Conservation (phyloP, 768 basidiomycete genomes). For the Boletus tomentosulus region DNA sequence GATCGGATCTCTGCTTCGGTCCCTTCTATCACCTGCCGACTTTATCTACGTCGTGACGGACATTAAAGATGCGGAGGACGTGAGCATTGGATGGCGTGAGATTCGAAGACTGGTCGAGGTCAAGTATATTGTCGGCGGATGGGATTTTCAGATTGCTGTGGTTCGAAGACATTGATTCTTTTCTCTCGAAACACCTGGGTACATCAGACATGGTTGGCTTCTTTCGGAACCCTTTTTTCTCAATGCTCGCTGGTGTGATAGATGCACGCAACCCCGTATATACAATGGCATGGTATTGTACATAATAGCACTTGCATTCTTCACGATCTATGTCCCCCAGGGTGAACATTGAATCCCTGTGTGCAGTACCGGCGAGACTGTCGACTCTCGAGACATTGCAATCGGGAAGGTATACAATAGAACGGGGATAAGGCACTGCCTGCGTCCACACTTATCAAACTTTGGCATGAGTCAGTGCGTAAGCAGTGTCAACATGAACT, state of each 20-base stretch:
- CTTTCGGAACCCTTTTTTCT: neutral
- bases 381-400: no score
- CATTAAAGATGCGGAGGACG: slow-evolving; percentile 48
- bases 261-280: neutral
- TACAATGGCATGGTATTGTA: neutral
- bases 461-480: no score
- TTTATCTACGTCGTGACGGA: slow-evolving; percentile 78
- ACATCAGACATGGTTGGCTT: neutral
- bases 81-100: slow-evolving; percentile 72
- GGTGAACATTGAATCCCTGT: no score
- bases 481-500: no score
- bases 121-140: slow-evolving; percentile 76
- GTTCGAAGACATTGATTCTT: slow-evolving; percentile 59
- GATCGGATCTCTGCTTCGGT: slow-evolving; percentile 85
- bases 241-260: neutral
- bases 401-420: no score
- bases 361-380: no score
- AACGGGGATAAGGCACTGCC: neutral
- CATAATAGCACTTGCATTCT: neutral
- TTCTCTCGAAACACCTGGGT: neutral
- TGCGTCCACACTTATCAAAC: no score
- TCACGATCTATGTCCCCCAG: neutral
- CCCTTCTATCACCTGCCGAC: slow-evolving; percentile 85
- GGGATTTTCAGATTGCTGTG: slow-evolving; percentile 86
- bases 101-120: slow-evolving; percentile 77